Evolutionary conservation across 192 early-diverging fungal species (phyloP), one percentile per base, ranked within the genome.

Genomic region (Endogone sp.): DNA sequence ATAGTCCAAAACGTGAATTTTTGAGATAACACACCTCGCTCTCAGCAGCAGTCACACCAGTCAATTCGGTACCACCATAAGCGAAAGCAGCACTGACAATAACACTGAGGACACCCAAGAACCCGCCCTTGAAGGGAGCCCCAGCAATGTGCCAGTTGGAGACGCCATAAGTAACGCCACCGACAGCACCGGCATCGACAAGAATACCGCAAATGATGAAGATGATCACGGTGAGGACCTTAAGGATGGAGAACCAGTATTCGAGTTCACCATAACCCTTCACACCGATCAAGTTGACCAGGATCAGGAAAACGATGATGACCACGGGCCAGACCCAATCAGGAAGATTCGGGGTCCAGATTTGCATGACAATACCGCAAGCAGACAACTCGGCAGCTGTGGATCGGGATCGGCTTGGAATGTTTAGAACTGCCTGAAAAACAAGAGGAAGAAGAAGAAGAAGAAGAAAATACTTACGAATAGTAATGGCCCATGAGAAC

Each of bases 1-100:
- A 57, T 2, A 57, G n/a, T 23, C n/a, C 56, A 23, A 22, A 23
- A 57, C 62, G 25, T 74, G 78, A 76, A 94, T 94, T 31, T 83
- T 85, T n/a, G n/a, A n/a, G n/a, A n/a, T n/a, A n/a, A n/a, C n/a
- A n/a, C n/a, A n/a, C n/a, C n/a, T n/a, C n/a, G 65, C 88, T 89
- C 79, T 98, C 96, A 65, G 93, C 96, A 10, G 94, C 94, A 20
- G 94, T 92, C 49, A 98, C 87, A 63, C 94, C 96, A 54, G 96
- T 89, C 21, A 98, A 80, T 72, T 98, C 95, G 3, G 95, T 94
- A 20, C 94, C 94, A 76, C 91, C 90, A 71, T 92, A 92, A 29
- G 93, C 90, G 74, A 93, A 95, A 23, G 88, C 90, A n/a, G 94
- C 94, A 2, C 87, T 84, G 66, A 91, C 80, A 63, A 94, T 89